A percentile compares a stretch with the other conserved stretches of the same genome.
Evolutionary conservation across 805 yeast genomes (phyloP).

Genomic region (Pichia nakasei): DNA sequence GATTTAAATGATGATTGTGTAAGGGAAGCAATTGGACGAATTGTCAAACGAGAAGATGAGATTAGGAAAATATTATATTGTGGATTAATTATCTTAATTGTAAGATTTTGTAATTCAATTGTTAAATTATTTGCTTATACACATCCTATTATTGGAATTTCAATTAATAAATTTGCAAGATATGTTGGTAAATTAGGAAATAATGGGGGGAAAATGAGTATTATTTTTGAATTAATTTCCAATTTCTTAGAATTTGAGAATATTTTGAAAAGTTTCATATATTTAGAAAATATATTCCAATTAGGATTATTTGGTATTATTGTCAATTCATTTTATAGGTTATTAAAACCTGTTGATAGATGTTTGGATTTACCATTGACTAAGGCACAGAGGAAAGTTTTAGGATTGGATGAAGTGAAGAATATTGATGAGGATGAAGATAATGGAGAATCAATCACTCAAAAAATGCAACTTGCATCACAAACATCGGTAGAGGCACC

Average conservation of each 20-base stretch:
- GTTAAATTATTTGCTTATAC: conserved; percentile 13
- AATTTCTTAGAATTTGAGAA: background rate
- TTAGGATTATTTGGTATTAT: background rate
- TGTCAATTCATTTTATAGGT: conserved; percentile 13
- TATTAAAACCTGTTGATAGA: conserved; percentile 37
- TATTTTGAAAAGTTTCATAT: background rate
- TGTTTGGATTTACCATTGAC: conserved; percentile 44
- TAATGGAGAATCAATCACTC: background rate
- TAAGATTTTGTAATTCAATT: conserved; percentile 23
- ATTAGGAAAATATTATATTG: conserved; percentile 26
- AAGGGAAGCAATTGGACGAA: conserved; percentile 35
- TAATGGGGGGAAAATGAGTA: too few relatives aligned
- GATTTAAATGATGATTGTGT: conserved; percentile 14
- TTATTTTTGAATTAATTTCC: background rate
- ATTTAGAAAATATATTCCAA: background rate
- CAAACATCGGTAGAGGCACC: background rate
- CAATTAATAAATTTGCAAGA: background rate
- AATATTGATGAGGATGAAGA: conserved; percentile 1
- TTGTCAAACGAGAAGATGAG: conserved; percentile 33
- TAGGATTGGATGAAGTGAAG: conserved; percentile 31
- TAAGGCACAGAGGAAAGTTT: conserved; percentile 34
- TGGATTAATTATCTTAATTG: conserved; percentile 23
- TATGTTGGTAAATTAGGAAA: background rate
- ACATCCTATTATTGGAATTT: background rate
- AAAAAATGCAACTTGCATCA: background rate